A percentile compares a stretch with the other conserved stretches of the same genome.
Conservation (phyloP, 148 eudicot genomes). For the Chenopodium berlandieri region DNA sequence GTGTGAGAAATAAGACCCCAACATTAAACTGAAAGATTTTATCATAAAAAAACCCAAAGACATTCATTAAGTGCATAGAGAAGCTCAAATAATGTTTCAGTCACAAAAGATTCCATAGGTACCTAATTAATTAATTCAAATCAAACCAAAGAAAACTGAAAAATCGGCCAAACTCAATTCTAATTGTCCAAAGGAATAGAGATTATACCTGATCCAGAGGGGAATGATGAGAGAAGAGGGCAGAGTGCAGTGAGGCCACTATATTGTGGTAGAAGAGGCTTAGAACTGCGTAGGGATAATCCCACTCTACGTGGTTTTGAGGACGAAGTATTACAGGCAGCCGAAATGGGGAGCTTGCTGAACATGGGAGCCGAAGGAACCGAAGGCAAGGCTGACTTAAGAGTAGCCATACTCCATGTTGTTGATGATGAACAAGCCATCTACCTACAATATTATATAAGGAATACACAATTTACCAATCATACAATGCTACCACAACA, state of each 20-base stretch:
- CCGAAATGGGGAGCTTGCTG: slow-evolving; percentile 25
- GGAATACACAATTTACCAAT: not conserved
- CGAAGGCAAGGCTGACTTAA: slow-evolving; percentile 50
- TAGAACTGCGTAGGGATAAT: slow-evolving; percentile 30
- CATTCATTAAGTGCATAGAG: not conserved
- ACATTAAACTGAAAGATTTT: not conserved
- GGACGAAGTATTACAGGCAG: slow-evolving; percentile 20
- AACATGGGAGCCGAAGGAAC: slow-evolving; percentile 27
- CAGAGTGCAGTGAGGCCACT: slow-evolving; percentile 54
- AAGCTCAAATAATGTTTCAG: not conserved
- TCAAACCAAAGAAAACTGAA: not conserved
- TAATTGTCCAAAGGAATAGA: not conserved
- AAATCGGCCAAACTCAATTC: not conserved
- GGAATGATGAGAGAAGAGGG: slow-evolving; percentile 49
- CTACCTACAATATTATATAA: not conserved
- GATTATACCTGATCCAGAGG: slow-evolving; percentile 28
- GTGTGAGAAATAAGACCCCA: not conserved
- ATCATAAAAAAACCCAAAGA: not conserved
- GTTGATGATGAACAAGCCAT: slow-evolving; percentile 40
- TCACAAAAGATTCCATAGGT: not conserved
- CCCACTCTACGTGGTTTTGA: slow-evolving; percentile 30
- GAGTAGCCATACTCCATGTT: slow-evolving; percentile 62
- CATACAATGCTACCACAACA: not conserved
- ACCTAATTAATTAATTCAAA: not conserved
- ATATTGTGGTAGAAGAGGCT: slow-evolving; percentile 38